Base-by-base conservation (phyloP, 441 rosid genomes). In the Kokia cookei region DNA sequence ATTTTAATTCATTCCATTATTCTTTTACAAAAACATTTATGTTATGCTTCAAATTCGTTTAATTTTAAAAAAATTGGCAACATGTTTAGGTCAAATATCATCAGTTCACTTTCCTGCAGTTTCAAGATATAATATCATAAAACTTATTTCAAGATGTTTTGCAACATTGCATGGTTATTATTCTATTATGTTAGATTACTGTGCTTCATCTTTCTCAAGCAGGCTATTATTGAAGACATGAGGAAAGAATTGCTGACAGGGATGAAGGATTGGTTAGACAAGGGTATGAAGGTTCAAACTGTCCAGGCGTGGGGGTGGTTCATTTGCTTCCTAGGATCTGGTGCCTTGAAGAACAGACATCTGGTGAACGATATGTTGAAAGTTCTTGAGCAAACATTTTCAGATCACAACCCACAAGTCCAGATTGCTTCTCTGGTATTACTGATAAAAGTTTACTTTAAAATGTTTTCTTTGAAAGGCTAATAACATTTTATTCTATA, bases 231-330 rank as follows among this genome's bases (percentile, higher is more conserved):
- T 43, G 66, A 78, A 73, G 91, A 87, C 71, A 69, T 86, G 79
- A 83, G 82, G 77, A 57, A 72, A 73, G 83, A 66, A 22, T 74
- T 87, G 72, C 82, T 86, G 43, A 2, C 61, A 19, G 65, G 64
- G 73, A 87, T 89, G 88, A 87, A 78, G 79, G 79, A 79, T 75
- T 82, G 82, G 79, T 77, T 82, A 54, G 83, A 81, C 69, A 84
- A 78, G 69, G 85, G 87, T 59, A 63, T 77, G 83, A 87, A 86
- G 80, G 64, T 86, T 73, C 88, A 86, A 81, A 47, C 82, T 68
- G 22, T 89, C 74, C 90, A 77, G 77, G 89, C 90, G 22, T 89
- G 90, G 93, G 84, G 88, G 65, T 87, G 93, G 90, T 84, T 80
- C 74, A 83, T 89, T 37, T 78, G 84, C 53, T 68, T 89, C 51